Conservation (phyloP, 164 flowering plant species). For the Aristolochia contorta region DNA sequence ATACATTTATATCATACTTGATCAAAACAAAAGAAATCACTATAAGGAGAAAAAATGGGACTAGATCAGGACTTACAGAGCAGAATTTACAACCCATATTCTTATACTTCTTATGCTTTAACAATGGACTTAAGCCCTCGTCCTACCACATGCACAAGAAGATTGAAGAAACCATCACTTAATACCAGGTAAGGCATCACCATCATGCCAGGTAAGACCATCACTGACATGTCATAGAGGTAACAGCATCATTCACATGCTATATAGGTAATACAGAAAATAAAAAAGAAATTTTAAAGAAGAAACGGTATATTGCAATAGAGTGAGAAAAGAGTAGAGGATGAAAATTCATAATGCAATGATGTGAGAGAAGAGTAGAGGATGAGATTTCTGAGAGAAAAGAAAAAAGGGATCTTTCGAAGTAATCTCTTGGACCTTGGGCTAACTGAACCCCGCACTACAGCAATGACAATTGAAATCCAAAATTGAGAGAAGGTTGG, state of each 20-base stretch:
- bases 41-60: background rate
- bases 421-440: too few relatives aligned
- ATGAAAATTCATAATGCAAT: too few relatives aligned
- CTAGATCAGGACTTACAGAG: slow-evolving; percentile 40
- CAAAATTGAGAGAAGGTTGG: too few relatives aligned
- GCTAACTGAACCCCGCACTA: too few relatives aligned
- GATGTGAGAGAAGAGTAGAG: too few relatives aligned
- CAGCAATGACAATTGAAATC: too few relatives aligned
- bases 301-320: background rate
- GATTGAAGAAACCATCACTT: slow-evolving; percentile 3
- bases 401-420: too few relatives aligned
- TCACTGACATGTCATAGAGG: too few relatives aligned
- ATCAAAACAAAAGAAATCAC: slow-evolving; percentile 5
- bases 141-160: slow-evolving; percentile 15
- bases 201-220: too few relatives aligned
- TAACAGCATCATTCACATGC: background rate
- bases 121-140: slow-evolving; percentile 24
- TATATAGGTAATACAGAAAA: background rate
- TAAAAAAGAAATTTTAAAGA: background rate
- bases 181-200: too few relatives aligned
- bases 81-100: slow-evolving; percentile 61
- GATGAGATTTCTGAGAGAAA: too few relatives aligned
- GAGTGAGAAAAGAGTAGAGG: too few relatives aligned
- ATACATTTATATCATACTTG: background rate
- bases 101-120: slow-evolving; percentile 4